Evolutionary conservation across 2,329 filamentous ascomycete genomes (phyloP).

Genomic region (Pseudogymnoascus sp.): DNA sequence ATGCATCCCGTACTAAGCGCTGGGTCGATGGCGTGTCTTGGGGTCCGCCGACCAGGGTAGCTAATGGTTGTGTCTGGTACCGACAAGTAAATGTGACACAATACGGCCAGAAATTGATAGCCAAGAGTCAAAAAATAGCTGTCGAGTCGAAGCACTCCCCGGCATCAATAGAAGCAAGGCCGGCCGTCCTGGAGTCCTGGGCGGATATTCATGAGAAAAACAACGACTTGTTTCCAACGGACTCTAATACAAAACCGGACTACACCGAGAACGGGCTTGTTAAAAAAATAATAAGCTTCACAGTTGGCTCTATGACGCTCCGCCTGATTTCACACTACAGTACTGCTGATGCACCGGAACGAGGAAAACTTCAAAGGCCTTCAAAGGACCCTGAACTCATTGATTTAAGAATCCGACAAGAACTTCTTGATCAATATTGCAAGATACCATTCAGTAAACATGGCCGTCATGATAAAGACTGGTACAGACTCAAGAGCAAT

Average conservation of each 20-base stretch:
- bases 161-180: background rate
- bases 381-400: conserved; percentile 44
- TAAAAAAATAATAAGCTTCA: conserved; percentile 88
- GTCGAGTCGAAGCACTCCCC: background rate
- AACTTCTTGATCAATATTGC: conserved; percentile 32
- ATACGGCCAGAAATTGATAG: background rate
- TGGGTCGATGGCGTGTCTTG: conserved; percentile 91
- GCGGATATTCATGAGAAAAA: background rate
- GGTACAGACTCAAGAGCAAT: background rate
- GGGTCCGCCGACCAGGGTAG: conserved; percentile 52
- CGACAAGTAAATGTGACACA: background rate
- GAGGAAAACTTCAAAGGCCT: conserved; percentile 52
- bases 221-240: background rate
- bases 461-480: background rate
- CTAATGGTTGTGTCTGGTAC: background rate
- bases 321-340: conserved; percentile 88
- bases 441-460: background rate
- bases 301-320: conserved; percentile 65
- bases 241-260: conserved; percentile 22
- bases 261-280: conserved; percentile 78
- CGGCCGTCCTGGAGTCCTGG: background rate
- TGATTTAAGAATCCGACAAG: conserved; percentile 46
- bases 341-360: conserved; percentile 64
- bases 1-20: conserved; percentile 82
- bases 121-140: background rate